Evolutionary conservation across 2,329 filamentous ascomycete genomes (phyloP), one percentile per base, ranked within the genome.

Genomic region (Paradendryphiella salina): DNA sequence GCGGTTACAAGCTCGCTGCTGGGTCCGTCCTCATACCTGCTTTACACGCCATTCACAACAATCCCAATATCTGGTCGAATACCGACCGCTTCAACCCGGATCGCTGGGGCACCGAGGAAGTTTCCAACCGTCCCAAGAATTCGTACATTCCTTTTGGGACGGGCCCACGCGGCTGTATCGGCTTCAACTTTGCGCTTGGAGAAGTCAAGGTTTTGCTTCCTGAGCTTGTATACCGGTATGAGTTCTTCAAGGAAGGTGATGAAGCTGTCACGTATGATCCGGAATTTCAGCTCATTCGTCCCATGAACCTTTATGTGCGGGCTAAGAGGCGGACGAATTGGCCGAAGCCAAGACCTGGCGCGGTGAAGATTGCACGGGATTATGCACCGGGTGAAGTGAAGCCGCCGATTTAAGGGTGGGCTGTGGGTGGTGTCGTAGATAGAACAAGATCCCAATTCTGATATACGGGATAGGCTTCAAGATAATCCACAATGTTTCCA

Each of bases 1-100:
- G 83, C 0, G 83, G 82, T 0, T 85, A 84, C 72, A 77, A 75
- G 46, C 63, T 86, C 0, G 79, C 81, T 21, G 74, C 76, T 45
- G 80, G 77, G 57, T 63, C 75, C 0, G 72, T 85, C 26, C 72
- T 85, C 23, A 81, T 86, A 46, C 75, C 79, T 0, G 79, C 80
- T 0, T 66, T 78, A 0, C 73, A 75, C 42, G 66, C 71, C 36
- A 75, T 78, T 39, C 75, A 78, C 58, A 77, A 80, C 64, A 84
- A 85, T 69, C 74, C 79, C 0, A 71, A 71, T 2, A 48, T 81
- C 1, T 86, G 83, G 84, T 77, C 82, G 36, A 82, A 85, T 60
- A 84, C 83, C 0, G 67, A 74, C 1, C 73, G 74, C 0, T 86
- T 86, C 61, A 75, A 85, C 57, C 81, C 83, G 0, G 82, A 85